phyloP scores from a whole-genome alignment of 2,329 filamentous ascomycete genomes.

The Davidsoniella virescens region DNA sequence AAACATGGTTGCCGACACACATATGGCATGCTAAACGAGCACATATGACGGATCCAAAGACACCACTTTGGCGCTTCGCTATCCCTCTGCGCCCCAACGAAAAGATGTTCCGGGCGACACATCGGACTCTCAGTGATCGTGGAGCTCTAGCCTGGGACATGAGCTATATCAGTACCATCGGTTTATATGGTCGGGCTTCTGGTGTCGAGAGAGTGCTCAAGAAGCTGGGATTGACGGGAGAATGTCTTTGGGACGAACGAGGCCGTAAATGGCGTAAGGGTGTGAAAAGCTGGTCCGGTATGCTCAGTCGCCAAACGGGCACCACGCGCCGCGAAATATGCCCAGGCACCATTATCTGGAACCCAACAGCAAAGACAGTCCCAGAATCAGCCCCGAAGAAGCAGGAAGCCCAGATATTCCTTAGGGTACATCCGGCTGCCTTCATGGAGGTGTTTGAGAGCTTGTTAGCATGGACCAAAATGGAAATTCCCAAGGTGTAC shows the following conservation, averaged over 20 bases:
- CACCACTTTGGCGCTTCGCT: slow-evolving; percentile 80
- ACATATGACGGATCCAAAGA: slow-evolving; percentile 63
- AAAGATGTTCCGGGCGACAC: slow-evolving; percentile 78
- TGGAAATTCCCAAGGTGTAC: slow-evolving; percentile 43
- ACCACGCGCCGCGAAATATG: slow-evolving; percentile 42
- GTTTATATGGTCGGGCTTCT: slow-evolving; percentile 48
- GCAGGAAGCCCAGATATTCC: slow-evolving; percentile 32
- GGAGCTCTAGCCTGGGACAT: slow-evolving; percentile 82
- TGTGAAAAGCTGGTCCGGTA: slow-evolving; percentile 31
- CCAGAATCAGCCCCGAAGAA: not conserved
- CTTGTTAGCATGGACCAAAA: slow-evolving; percentile 38
- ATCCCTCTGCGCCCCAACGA: slow-evolving; percentile 72
- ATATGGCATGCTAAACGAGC: slow-evolving; percentile 87
- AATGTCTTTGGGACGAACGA: slow-evolving; percentile 44
- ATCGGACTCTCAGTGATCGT: slow-evolving; percentile 58
- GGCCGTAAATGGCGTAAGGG: slow-evolving; percentile 55
- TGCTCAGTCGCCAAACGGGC: slow-evolving; percentile 37
- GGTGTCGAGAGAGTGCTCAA: slow-evolving; percentile 52
- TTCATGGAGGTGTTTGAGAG: slow-evolving; percentile 55
- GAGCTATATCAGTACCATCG: slow-evolving; percentile 83
- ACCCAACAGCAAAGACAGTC: slow-evolving; percentile 24
- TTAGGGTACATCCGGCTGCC: slow-evolving; percentile 70
- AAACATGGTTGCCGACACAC: slow-evolving; percentile 91
- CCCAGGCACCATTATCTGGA: slow-evolving; percentile 63
- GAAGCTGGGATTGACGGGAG: slow-evolving; percentile 44